A percentile compares a stretch with the other conserved stretches of the same genome.
phyloP scores from a whole-genome alignment of 306 rosid species.

The Acacia crassicarpa region DNA sequence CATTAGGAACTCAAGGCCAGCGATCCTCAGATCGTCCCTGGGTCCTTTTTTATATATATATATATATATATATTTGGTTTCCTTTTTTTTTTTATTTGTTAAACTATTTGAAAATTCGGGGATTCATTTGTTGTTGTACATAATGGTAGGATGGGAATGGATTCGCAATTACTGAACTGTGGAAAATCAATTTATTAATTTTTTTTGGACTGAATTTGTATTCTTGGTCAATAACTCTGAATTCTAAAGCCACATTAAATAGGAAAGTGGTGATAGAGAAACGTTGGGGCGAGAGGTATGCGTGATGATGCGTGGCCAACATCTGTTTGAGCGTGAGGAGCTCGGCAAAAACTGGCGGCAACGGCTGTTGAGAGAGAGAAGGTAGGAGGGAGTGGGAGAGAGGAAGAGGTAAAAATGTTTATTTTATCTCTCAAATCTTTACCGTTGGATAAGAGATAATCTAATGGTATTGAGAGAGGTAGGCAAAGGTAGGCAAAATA shows the following conservation, averaged over 20 bases:
- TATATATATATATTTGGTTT: no score
- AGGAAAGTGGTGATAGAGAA: background rate
- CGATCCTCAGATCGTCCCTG: background rate
- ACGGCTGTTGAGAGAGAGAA: constrained; percentile 32
- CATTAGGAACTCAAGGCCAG: background rate
- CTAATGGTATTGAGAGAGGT: no score
- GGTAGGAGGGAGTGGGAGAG: no score
- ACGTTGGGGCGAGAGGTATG: background rate
- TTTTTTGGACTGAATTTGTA: background rate
- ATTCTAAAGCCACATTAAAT: no score
- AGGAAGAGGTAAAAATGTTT: no score
- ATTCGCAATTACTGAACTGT: constrained; percentile 10
- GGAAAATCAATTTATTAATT: constrained; percentile 35
- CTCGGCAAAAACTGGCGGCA: constrained; percentile 31
- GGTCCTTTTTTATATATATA: background rate
- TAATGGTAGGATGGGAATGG: constrained; percentile 8
- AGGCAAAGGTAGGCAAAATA: no score
- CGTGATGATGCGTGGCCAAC: background rate
- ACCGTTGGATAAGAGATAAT: no score
- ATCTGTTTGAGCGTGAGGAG: constrained; percentile 29
- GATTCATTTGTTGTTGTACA: constrained; percentile 32
- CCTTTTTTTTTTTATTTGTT: background rate
- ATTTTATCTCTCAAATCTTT: no score
- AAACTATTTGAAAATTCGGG: background rate
- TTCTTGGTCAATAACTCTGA: background rate